Base-by-base conservation (phyloP, 2,329 filamentous ascomycete genomes). In the Cryphonectria japonica region DNA sequence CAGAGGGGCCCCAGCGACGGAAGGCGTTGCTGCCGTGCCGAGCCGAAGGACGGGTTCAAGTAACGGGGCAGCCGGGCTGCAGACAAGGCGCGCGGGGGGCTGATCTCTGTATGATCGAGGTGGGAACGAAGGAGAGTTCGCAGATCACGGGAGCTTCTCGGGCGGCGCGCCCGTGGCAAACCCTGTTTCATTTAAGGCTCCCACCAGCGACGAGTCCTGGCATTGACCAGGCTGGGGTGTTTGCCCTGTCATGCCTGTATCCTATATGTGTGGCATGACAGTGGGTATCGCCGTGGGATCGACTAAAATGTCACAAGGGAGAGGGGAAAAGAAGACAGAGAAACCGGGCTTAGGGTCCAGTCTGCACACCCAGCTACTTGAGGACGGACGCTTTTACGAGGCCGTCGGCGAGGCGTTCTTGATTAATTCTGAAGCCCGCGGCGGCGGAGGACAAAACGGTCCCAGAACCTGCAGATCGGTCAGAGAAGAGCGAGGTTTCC, bases 1-100 rank as follows among this genome's bases (percentile, higher is more conserved):
- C 52, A 57, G 52, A 57, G 52, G 32, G 32, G 57, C 57, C 59
- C 59, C 59, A 39, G 59, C 32, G 59, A 19, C 59, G 59, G 59
- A 39, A 61, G 59, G 59, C 34, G 16, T 7, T 39, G 59, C 32
- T 61, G 16, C 59, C 59, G 32, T 61, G 22, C 32, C 59, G 34
- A 61, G 34, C 32, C 34, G 34, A 39, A 39, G 34, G 16, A 61
- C 34, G 32, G 26, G 7, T n/a, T 50, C 7, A 22, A n/a, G 22
- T n/a, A 34, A 37, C 16, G 26, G 13, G 13, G 52, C 52, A 19
- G n/a, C 32, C 54, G 54, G 29, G 29, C 54, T 16, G 26, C 54
- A 19, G 54, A 19, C 54, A 19, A 29, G 54, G n/a, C 11, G 5
- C 26, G 46, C 46, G 46, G 7, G 16, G 26, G 3, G 54, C 26